Percentiles rank a stretch among this genome's conserved stretches.
Evolutionary conservation across 2,329 filamentous ascomycete species (phyloP).

Genomic region (Aspergillus fijiensis): DNA sequence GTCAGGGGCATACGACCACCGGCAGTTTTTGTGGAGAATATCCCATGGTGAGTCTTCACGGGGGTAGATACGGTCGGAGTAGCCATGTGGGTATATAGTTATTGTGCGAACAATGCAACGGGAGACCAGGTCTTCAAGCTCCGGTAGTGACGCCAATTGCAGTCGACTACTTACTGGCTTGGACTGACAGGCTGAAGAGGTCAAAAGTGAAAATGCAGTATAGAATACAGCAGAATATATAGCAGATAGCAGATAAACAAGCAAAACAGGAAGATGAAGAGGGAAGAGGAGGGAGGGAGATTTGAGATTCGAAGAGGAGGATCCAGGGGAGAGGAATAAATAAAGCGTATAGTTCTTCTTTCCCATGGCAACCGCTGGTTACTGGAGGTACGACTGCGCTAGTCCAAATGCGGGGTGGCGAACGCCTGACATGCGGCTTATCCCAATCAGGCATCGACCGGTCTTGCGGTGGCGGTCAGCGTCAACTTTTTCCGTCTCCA

Average conservation of each 20-base stretch:
- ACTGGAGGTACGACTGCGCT: slow-evolving; percentile 34
- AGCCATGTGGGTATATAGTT: slow-evolving; percentile 64
- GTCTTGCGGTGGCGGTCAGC: slow-evolving; percentile 18
- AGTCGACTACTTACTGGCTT: slow-evolving; percentile 11
- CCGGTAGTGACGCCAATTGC: slow-evolving; percentile 9
- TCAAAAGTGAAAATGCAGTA: slow-evolving; percentile 6
- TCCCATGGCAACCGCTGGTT: slow-evolving; percentile 42
- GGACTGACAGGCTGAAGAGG: slow-evolving; percentile 4
- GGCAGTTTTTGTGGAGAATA: slow-evolving; percentile 89
- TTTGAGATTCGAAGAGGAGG: slow-evolving; percentile 7
- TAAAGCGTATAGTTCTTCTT: slow-evolving; percentile 35
- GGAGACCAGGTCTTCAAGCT: slow-evolving; percentile 23
- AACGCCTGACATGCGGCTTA: slow-evolving; percentile 43
- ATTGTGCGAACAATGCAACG: slow-evolving; percentile 6
- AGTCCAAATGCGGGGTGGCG: slow-evolving; percentile 45
- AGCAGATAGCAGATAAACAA: slow-evolving; percentile 28
- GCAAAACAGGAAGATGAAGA: slow-evolving; percentile 20
- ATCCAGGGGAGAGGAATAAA: slow-evolving; percentile 35
- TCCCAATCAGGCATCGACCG: slow-evolving; percentile 50
- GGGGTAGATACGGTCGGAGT: slow-evolving; percentile 81
- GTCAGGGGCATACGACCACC: slow-evolving; percentile 93
- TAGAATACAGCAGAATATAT: slow-evolving; percentile 26
- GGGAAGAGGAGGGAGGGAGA: slow-evolving; percentile 28
- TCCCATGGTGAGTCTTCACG: slow-evolving; percentile 87
- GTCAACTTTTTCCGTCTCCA: slow-evolving; percentile 9